Percentiles rank a stretch among this genome's conserved stretches.
phyloP scores from a whole-genome alignment of 768 basidiomycete genomes.

The Pulveroboletus sp. region DNA sequence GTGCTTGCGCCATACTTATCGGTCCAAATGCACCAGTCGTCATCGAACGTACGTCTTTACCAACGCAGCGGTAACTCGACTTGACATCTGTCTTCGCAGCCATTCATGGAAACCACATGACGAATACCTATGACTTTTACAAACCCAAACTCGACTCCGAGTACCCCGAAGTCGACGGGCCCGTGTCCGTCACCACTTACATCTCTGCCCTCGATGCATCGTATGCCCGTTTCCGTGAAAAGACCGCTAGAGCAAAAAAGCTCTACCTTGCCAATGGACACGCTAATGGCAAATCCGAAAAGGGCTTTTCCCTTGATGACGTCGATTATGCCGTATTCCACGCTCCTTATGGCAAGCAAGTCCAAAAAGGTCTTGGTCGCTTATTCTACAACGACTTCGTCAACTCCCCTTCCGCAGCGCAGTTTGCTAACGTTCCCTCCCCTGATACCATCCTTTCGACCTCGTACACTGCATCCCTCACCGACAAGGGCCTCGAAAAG shows the following conservation, averaged over 20 bases:
- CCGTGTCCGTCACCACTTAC: conserved; percentile 93
- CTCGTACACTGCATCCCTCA: conserved; percentile 70
- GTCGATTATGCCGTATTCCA: conserved; percentile 97
- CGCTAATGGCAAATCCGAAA: conserved; percentile 31
- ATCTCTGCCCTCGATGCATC: conserved; percentile 89
- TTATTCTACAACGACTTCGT: conserved; percentile 93
- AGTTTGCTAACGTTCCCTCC: conserved; percentile 67
- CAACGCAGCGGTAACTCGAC: background rate
- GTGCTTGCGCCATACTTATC: conserved; percentile 91
- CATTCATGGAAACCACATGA: conserved; percentile 95
- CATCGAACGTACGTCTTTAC: conserved; percentile 77
- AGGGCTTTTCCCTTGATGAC: conserved; percentile 68
- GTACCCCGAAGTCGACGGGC: conserved; percentile 97
- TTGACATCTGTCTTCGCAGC: conserved; percentile 48
- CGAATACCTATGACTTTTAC: conserved; percentile 98
- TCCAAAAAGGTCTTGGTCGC: conserved; percentile 94
- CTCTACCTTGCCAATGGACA: conserved; percentile 33
- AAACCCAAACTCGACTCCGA: conserved; percentile 95
- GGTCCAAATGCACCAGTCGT: conserved; percentile 95
- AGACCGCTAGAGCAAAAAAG: conserved; percentile 67
- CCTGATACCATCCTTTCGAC: conserved; percentile 68
- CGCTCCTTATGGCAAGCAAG: conserved; percentile 98
- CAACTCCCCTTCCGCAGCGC: conserved; percentile 63
- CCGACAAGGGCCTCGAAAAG: conserved; percentile 96
- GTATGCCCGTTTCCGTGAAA: conserved; percentile 82